These are phyloP conservation scores for Candida manassasensis DNA, from an alignment of 805 yeast genomes.

Conservation along the genomic window DNA sequence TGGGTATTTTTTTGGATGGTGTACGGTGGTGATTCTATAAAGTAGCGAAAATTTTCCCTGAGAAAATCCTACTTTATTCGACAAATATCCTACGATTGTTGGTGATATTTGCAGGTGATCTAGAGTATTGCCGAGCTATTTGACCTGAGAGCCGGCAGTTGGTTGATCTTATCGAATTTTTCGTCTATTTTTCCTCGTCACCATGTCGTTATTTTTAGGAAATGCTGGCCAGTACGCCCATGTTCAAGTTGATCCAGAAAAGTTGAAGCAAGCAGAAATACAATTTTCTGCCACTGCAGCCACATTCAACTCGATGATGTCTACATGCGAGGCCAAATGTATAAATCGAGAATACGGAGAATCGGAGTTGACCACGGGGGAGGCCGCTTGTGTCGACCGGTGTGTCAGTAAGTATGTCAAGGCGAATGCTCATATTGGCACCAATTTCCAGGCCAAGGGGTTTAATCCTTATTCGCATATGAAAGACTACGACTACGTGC, in stretches of 20 bases:
- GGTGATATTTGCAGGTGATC: too few relatives aligned
- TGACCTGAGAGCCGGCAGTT: too few relatives aligned
- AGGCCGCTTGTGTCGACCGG: constrained; percentile 73
- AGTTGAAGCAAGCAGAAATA: constrained; percentile 57
- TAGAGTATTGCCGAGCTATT: too few relatives aligned
- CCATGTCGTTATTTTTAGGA: constrained; percentile 64
- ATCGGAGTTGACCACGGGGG: constrained; percentile 80
- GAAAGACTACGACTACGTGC: constrained; percentile 41
- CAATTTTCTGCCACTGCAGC: constrained; percentile 63
- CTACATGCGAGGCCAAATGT: constrained; percentile 70
- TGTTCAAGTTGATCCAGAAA: constrained; percentile 55
- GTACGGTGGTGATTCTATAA: too few relatives aligned
- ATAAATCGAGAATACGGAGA: constrained; percentile 84
- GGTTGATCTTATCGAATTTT: too few relatives aligned
- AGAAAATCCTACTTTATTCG: too few relatives aligned
- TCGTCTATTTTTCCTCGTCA: background rate
- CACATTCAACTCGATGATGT: constrained; percentile 53
- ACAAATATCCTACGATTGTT: too few relatives aligned
- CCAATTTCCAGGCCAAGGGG: constrained; percentile 37
- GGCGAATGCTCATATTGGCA: constrained; percentile 63
- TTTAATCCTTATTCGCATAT: constrained; percentile 42
- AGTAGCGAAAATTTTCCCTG: too few relatives aligned
- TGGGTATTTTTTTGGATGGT: too few relatives aligned
- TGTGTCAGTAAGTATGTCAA: constrained; percentile 81
- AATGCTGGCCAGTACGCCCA: constrained; percentile 35